Percentiles rank a stretch among this genome's conserved stretches.
Conservation (phyloP, 148 eudicot genomes). For the Silene uniflora region DNA sequence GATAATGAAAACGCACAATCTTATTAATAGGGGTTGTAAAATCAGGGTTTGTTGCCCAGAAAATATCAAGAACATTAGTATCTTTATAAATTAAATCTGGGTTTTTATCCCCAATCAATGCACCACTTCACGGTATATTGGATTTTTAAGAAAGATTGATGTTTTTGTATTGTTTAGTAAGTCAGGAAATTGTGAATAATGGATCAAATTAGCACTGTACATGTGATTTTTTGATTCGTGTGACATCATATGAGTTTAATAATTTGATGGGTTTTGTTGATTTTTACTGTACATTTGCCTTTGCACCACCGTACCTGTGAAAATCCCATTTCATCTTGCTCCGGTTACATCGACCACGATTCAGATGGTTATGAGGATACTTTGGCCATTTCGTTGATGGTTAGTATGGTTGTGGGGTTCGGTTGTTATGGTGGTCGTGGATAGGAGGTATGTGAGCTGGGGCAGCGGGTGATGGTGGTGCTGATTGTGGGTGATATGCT, state of each 20-base stretch:
- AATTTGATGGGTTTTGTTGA: constrained; percentile 57
- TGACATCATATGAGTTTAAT: constrained; percentile 60
- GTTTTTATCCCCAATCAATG: constrained; percentile 72
- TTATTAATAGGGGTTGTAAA: constrained; percentile 90
- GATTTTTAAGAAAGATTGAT: constrained; percentile 42
- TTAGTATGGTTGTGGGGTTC: too few relatives aligned
- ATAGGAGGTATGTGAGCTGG: too few relatives aligned
- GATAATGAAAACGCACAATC: constrained; percentile 58
- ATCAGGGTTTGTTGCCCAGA: constrained; percentile 87
- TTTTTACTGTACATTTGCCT: constrained; percentile 81
- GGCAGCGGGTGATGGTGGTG: too few relatives aligned
- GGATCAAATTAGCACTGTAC: constrained; percentile 64
- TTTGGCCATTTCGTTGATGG: constrained; percentile 83
- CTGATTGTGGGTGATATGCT: too few relatives aligned
- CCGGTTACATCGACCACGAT: constrained; percentile 93
- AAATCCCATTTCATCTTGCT: constrained; percentile 68
- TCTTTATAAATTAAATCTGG: constrained; percentile 68
- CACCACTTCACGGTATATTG: constrained; percentile 92
- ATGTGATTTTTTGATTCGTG: constrained; percentile 57
- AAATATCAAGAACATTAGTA: constrained; percentile 79
- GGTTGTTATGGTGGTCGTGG: too few relatives aligned
- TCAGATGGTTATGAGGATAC: constrained; percentile 99
- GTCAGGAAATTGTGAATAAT: constrained; percentile 76
- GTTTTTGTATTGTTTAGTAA: constrained; percentile 71
- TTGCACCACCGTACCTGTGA: too few relatives aligned